phyloP scores from a whole-genome alignment of 2,329 filamentous ascomycete species.

The Orbilia javanica region DNA sequence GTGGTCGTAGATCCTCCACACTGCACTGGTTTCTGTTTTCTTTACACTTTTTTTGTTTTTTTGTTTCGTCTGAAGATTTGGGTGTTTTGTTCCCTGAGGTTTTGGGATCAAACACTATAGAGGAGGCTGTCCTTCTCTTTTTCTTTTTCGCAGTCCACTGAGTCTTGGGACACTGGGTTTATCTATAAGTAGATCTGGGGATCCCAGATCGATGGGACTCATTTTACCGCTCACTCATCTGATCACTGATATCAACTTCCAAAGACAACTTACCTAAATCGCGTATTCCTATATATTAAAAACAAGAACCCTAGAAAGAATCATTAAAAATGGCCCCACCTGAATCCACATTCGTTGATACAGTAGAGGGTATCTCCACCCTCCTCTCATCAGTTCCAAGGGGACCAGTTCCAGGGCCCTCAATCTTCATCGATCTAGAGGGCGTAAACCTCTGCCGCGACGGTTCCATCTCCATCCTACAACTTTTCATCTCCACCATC shows the following conservation, averaged over 20 bases:
- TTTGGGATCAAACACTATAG: background rate
- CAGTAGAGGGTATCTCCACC: background rate
- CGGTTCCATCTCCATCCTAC: constrained; percentile 5
- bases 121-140: background rate
- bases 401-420: background rate
- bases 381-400: background rate
- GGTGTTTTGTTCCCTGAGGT: too few relatives aligned
- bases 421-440: constrained; percentile 18
- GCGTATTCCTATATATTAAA: background rate
- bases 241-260: background rate
- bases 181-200: background rate
- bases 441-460: constrained; percentile 10
- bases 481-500: background rate
- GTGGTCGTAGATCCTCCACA: too few relatives aligned
- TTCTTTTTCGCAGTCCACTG: background rate
- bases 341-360: background rate
- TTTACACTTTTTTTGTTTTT: too few relatives aligned
- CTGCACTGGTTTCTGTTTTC: too few relatives aligned
- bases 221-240: background rate
- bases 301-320: too few relatives aligned
- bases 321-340: background rate
- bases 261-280: background rate
- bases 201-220: background rate
- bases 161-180: background rate
- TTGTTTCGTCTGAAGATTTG: background rate